Evolutionary conservation across 1,139 yeast genomes (phyloP), one percentile per base, ranked within the genome.

Genomic region (Debaryomycetaceae sp.): DNA sequence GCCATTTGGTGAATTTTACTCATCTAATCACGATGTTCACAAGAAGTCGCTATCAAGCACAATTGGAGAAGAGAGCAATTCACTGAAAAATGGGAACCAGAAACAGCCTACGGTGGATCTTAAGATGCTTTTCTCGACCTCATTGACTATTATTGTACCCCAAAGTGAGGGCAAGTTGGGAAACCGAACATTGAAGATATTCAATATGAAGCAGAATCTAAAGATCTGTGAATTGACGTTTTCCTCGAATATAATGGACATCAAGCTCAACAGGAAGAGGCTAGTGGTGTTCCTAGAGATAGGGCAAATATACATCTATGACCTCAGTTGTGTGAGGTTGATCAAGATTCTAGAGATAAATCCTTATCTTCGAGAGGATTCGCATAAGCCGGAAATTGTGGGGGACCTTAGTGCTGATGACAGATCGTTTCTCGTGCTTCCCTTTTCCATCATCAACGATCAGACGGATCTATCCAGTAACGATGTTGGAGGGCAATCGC

Each of bases 151-250:
- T 1, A 70, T 83, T 2, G 84, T 81, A 1, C 85, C 75, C 3
- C 56, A 63, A 36, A 43, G 74, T 1, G 59, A 63, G 41, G 69
- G 77, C 35, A 65, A 69, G 39, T 59, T 65, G 40, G 72, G 79
- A 33, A 62, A 71, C 37, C 55, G 87, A 41, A 51, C 81, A 42
- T 63, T 84, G 31, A 78, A 78, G 46, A 79, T 85, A 16, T 74
- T 80, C 44, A 84, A 85, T 52, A 75, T 87, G 14, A 85, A 84
- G 60, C 79, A 83, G 48, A 78, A 78, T 47, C 67, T 85, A 18
- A 79, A 79, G 43, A 83, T 84, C 9, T 83, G 89, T 56, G 91
- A 83, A 51, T 61, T 84, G 49, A 75, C 83, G 1, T 85, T 85
- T 52, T 84, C 87, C 1, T 74, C 80, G 7, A 67, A 73, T 13